phyloP scores from a whole-genome alignment of 75 land plant genomes.

The Picea sitchensis region DNA sequence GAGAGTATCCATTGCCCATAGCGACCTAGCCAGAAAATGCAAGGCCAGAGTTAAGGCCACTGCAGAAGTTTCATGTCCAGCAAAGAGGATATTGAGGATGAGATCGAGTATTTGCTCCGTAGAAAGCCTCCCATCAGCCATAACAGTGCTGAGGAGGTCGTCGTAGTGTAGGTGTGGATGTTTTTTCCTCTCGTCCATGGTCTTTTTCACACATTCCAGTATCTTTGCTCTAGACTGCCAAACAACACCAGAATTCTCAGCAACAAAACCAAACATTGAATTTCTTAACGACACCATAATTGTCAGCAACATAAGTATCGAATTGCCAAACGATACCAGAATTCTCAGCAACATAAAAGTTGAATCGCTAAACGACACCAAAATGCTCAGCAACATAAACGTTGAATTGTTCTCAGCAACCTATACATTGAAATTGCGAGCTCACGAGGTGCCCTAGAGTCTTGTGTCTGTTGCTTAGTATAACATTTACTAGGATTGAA shows the following conservation, averaged over 20 bases:
- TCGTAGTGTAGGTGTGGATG: constrained; percentile 26
- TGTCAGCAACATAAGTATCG: background rate
- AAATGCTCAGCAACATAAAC: too few relatives aligned
- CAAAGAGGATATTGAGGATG: constrained; percentile 75
- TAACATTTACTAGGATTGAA: too few relatives aligned
- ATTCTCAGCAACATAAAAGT: background rate
- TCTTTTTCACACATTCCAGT: constrained; percentile 25
- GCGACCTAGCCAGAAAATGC: constrained; percentile 53
- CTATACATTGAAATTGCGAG: too few relatives aligned
- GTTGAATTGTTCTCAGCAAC: background rate
- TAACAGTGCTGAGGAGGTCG: constrained; percentile 56
- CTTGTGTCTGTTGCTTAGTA: too few relatives aligned
- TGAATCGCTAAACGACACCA: background rate
- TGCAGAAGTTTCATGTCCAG: constrained; percentile 92
- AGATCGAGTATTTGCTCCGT: constrained; percentile 77
- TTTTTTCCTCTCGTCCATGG: constrained; percentile 5
- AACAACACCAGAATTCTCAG: background rate
- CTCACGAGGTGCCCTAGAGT: too few relatives aligned
- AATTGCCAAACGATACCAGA: constrained; percentile 14
- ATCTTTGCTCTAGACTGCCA: constrained; percentile 61
- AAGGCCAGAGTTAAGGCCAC: constrained; percentile 65
- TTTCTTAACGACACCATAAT: background rate
- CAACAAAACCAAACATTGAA: too few relatives aligned
- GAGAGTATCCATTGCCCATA: constrained; percentile 49
- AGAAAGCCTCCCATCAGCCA: constrained; percentile 54